Evolutionary conservation across 2,329 filamentous ascomycete genomes (phyloP).

Genomic region (Xylariaceae sp.): DNA sequence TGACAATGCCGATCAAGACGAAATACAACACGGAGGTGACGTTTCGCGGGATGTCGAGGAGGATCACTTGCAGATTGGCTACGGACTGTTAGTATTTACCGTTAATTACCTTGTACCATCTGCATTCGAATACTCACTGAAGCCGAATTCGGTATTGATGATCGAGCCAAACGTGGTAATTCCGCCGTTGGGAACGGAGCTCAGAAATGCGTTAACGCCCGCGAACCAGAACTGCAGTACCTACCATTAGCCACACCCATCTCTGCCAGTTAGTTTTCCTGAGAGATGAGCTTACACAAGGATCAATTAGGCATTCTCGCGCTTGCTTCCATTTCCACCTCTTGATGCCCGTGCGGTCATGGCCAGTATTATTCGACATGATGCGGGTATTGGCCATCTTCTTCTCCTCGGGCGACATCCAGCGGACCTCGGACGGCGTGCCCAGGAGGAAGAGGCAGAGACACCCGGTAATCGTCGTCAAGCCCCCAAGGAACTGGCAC

Average conservation of each 20-base stretch:
- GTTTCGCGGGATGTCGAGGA: conserved; percentile 41
- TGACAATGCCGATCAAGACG: conserved; percentile 38
- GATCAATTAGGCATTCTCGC: conserved; percentile 40
- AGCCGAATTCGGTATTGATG: conserved; percentile 41
- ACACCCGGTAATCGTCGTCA: conserved; percentile 39
- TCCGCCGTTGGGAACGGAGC: conserved; percentile 41
- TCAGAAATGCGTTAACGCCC: conserved; percentile 41
- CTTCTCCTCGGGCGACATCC: conserved; percentile 41
- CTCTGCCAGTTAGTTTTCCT: background rate
- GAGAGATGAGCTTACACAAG: conserved; percentile 28
- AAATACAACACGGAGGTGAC: conserved; percentile 41
- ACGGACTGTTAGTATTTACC: background rate
- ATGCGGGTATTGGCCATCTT: conserved; percentile 42
- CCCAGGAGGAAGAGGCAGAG: conserved; percentile 41
- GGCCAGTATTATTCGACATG: conserved; percentile 41
- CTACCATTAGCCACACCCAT: background rate
- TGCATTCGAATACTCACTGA: conserved; percentile 32
- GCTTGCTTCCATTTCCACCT: conserved; percentile 43
- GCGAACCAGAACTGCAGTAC: conserved; percentile 40
- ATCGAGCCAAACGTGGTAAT: conserved; percentile 41
- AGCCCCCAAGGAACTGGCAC: conserved; percentile 38
- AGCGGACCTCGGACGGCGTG: conserved; percentile 43
- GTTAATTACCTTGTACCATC: background rate
- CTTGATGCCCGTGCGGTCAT: conserved; percentile 42
- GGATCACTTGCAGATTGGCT: conserved; percentile 42